Percentiles rank a stretch among this genome's conserved stretches.
These are phyloP conservation scores for Suhomyces guaymorum DNA, from an alignment of 1,139 yeast species.

Conservation along the genomic window DNA sequence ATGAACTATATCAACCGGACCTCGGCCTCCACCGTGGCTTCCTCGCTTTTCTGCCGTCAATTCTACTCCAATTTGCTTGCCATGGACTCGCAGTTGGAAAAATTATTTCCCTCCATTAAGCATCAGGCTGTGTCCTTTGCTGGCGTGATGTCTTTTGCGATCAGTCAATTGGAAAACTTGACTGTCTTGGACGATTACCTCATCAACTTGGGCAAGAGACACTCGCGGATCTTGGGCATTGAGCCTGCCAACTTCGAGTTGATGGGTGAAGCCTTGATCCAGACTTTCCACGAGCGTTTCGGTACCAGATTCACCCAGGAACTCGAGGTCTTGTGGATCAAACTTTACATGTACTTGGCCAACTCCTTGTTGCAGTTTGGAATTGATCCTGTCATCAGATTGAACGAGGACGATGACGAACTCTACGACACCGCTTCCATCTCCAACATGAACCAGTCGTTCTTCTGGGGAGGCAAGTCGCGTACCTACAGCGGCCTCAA, in stretches of 20 bases:
- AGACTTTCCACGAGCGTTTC: slow-evolving; percentile 71
- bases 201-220: slow-evolving; percentile 68
- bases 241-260: slow-evolving; percentile 72
- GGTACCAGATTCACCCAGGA: slow-evolving; percentile 48
- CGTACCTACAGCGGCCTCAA: slow-evolving; percentile 4
- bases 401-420: slow-evolving; percentile 11
- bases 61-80: slow-evolving; percentile 59
- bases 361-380: slow-evolving; percentile 66
- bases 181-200: slow-evolving; percentile 57
- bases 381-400: slow-evolving; percentile 54
- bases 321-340: slow-evolving; percentile 71
- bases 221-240: slow-evolving; percentile 71
- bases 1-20: slow-evolving; percentile 18
- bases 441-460: slow-evolving; percentile 9
- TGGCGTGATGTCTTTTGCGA: slow-evolving; percentile 69
- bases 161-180: slow-evolving; percentile 46
- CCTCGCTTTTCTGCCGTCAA: slow-evolving; percentile 60
- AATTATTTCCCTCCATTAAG: slow-evolving; percentile 61
- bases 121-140: slow-evolving; percentile 81
- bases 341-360: slow-evolving; percentile 60
- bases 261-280: slow-evolving; percentile 77
- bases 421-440: slow-evolving; percentile 8
- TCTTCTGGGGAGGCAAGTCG: slow-evolving; percentile 10
- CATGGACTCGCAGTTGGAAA: slow-evolving; percentile 55
- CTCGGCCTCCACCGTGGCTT: slow-evolving; percentile 37